Evolutionary conservation across 495 filamentous ascomycete genomes (phyloP).

Genomic region (Halenospora varia): DNA sequence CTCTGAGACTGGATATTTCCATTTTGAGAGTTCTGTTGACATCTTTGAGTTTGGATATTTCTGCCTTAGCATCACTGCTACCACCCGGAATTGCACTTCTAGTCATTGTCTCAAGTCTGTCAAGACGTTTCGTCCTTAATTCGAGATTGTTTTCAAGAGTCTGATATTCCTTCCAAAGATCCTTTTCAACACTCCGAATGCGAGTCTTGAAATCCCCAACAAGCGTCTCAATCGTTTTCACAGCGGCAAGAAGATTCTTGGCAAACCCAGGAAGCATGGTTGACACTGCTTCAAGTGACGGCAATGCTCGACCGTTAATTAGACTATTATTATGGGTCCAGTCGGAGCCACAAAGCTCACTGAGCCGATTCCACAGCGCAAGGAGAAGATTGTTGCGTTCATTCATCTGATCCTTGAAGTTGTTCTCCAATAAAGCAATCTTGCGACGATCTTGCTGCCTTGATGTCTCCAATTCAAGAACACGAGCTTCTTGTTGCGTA

Average conservation of each 20-base stretch:
- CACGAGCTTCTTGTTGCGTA: constrained; percentile 74
- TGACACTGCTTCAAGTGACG: constrained; percentile 72
- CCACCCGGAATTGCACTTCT: constrained; percentile 39
- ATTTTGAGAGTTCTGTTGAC: constrained; percentile 81
- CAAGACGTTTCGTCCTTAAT: constrained; percentile 76
- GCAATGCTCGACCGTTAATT: constrained; percentile 77
- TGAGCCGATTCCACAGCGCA: constrained; percentile 81
- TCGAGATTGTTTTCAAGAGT: constrained; percentile 77
- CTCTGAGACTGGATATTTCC: constrained; percentile 71
- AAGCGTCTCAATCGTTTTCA: constrained; percentile 83
- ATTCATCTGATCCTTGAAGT: constrained; percentile 77
- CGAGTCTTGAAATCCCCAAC: constrained; percentile 76
- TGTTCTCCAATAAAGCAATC: constrained; percentile 66
- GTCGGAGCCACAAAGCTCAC: constrained; percentile 80
- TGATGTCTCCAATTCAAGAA: constrained; percentile 75
- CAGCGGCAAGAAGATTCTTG: constrained; percentile 79
- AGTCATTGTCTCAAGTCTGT: constrained; percentile 75
- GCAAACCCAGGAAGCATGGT: constrained; percentile 79
- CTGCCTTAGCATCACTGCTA: constrained; percentile 38
- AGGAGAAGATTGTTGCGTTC: constrained; percentile 89
- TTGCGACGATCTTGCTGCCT: constrained; percentile 71
- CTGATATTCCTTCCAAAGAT: constrained; percentile 87
- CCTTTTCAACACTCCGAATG: constrained; percentile 79
- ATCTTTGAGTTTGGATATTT: constrained; percentile 68
- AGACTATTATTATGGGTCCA: constrained; percentile 89